Base-by-base conservation (phyloP, 208 protist genomes). In the Phytomonas sp. region DNA sequence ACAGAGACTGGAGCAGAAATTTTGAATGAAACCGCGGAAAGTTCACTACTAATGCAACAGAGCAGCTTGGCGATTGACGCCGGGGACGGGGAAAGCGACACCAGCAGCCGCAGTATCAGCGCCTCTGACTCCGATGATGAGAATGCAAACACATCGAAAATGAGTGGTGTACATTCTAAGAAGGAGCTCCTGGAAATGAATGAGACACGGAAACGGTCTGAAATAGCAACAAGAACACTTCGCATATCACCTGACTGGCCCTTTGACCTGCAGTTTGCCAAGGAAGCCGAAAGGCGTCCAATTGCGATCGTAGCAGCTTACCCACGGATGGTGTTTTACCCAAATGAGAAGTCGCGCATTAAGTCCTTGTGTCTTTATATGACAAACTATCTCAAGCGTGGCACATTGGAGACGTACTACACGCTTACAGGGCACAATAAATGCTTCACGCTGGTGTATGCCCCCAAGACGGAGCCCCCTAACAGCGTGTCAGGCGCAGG, bases 251-350 rank as follows among this genome's bases (percentile, higher is more conserved):
- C 85, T 2, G 63, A 73, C n/a, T 81, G 76, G 30, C 74, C 83
- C 13, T 46, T 91, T 17, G 73, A 77, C 31, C 62, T 87, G 40
- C 88, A 94, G 66, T 77, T 80, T 6, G 81, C 65, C 6, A 75
- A 81, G 32, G 83, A 85, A 68, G 88, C 88, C 29, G 80, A 91
- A 76, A 76, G 77, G 3, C 71, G 79, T 3, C 85, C 85, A 1
- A 63, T 94, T 17, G 51, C 77, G 7, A 36, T 86, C 17, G 78
- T 75, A 4, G 77, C 80, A 11, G 65, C 83, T 8, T 59, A 82
- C 30, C 85, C 88, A 0, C 72, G 68, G 32, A 31, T 90, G 61
- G 60, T 62, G 30, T 67, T 85, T 26, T 71, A 80, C 34, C 30
- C 72, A 23, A 46, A 74, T 17, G 60, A 73, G 0, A 71, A 72